Evolutionary conservation across 2,329 filamentous ascomycete species (phyloP), one percentile per base, ranked within the genome.

Genomic region (Boeremia lycopersici): DNA sequence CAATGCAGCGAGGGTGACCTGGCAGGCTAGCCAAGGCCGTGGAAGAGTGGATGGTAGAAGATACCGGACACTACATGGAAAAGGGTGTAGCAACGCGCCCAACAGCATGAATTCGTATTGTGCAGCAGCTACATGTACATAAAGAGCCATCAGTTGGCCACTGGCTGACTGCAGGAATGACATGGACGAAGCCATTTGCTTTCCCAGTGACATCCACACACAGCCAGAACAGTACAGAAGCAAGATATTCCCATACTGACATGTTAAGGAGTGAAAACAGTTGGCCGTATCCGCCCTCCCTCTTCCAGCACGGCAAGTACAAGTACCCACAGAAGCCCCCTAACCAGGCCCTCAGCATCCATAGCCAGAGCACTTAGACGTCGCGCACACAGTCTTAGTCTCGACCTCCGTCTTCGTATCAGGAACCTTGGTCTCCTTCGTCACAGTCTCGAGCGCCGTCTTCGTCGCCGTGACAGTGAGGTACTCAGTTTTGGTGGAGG

Each of bases 331-430:
- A 23, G 19, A 23, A 2, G 5, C 19, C 10, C 33, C 33, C 33
- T 35, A 11, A 35, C 12, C 13, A 45, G 8, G 5, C 26, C 11
- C n/a, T 48, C 53, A 56, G 6, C 43, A 44, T 4, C 48, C 53
- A 15, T 59, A 59, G 6, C 38, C 43, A 9, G 31, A 45, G 29
- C 46, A 33, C 36, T 48, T 48, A 41, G 62, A 60, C 31, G 65
- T 66, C 11, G 50, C 44, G 61, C 68, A 70, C 10, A 56, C 40
- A 0, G 57, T 59, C 44, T 59, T 62, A 1, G 64, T 68, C 39
- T 62, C 61, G n/a, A 62, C 56, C 4, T 40, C 31, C 1, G 56
- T 50, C 19, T 59, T 58, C 2, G 67, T 70, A 31, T 48, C 61
- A 0, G 65, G 63, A 11, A 60, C 53, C 13, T 56, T 61, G 2